Evolutionary conservation across 2,329 filamentous ascomycete genomes (phyloP).

Genomic region (Colletotrichum phormii): DNA sequence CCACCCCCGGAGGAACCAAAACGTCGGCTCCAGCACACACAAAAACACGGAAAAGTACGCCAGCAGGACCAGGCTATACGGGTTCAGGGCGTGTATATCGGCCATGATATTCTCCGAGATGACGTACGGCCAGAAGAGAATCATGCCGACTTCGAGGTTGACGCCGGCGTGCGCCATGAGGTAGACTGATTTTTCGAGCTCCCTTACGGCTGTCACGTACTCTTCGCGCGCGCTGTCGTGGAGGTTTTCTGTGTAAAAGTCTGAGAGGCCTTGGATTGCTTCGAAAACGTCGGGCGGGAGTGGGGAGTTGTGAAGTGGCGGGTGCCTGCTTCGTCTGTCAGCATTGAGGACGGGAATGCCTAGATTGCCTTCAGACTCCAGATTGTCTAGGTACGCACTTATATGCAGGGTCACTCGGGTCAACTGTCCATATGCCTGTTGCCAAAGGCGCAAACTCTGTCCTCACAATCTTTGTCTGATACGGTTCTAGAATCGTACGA

Average conservation of each 20-base stretch:
- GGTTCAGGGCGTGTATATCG: conserved; percentile 41
- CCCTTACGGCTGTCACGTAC: conserved; percentile 39
- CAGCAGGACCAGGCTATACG: conserved; percentile 43
- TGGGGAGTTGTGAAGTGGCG: not conserved
- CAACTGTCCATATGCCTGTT: conserved; percentile 5
- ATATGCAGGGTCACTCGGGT: not conserved
- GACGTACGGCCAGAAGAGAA: conserved; percentile 42
- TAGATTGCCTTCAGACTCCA: no score
- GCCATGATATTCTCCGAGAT: conserved; percentile 41
- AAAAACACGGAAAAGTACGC: conserved; percentile 42
- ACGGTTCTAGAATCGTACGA: conserved; percentile 4
- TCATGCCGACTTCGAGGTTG: conserved; percentile 40
- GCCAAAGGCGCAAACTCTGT: conserved; percentile 14
- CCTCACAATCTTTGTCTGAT: not conserved
- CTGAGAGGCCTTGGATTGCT: not conserved
- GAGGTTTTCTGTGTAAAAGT: conserved; percentile 8
- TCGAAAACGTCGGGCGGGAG: conserved; percentile 22
- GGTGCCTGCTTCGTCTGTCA: not conserved
- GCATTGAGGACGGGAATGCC: not conserved
- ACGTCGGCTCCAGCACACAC: conserved; percentile 41
- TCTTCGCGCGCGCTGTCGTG: conserved; percentile 26
- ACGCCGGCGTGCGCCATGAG: conserved; percentile 40
- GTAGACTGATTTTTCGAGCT: conserved; percentile 37
- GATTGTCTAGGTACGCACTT: not conserved
- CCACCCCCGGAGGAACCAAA: conserved; percentile 45